These are phyloP conservation scores for Hibiscus trionum DNA, from an alignment of 345 rosid genomes.

Conservation along the genomic window DNA sequence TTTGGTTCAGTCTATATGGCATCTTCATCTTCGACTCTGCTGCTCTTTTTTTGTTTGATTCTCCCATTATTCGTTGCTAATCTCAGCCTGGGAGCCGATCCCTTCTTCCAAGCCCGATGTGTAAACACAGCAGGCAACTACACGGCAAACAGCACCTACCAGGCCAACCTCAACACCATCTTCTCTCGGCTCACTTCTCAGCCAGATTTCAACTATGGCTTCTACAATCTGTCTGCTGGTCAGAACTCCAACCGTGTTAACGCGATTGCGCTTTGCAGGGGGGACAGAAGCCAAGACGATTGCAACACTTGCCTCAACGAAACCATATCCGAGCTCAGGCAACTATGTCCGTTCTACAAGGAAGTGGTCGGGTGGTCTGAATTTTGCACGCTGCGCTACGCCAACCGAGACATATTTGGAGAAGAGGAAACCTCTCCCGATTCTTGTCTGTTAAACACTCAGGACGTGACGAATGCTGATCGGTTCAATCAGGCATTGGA, in stretches of 20 bases:
- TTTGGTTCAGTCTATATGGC: background rate
- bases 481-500: constrained; percentile 21
- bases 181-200: constrained; percentile 14
- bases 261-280: constrained; percentile 35
- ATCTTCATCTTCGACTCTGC: background rate
- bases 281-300: constrained; percentile 21
- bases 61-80: background rate
- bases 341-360: constrained; percentile 26
- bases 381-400: constrained; percentile 39
- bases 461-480: constrained; percentile 16
- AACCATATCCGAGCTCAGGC: constrained; percentile 14
- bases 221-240: constrained; percentile 13
- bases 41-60: background rate
- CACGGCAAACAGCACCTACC: constrained; percentile 8
- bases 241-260: constrained; percentile 19
- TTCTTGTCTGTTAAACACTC: constrained; percentile 5
- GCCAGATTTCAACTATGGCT: constrained; percentile 16
- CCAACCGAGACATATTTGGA: constrained; percentile 25
- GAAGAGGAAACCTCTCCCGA: constrained; percentile 14
- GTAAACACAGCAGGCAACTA: background rate
- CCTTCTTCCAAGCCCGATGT: background rate
- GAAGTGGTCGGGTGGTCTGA: constrained; percentile 35
- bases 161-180: constrained; percentile 17
- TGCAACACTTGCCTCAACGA: constrained; percentile 30
- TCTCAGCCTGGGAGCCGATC: background rate